A percentile compares a stretch with the other conserved stretches of the same genome.
Evolutionary conservation across 2,329 filamentous ascomycete genomes (phyloP).

Genomic region (Coleophoma cylindrospora): DNA sequence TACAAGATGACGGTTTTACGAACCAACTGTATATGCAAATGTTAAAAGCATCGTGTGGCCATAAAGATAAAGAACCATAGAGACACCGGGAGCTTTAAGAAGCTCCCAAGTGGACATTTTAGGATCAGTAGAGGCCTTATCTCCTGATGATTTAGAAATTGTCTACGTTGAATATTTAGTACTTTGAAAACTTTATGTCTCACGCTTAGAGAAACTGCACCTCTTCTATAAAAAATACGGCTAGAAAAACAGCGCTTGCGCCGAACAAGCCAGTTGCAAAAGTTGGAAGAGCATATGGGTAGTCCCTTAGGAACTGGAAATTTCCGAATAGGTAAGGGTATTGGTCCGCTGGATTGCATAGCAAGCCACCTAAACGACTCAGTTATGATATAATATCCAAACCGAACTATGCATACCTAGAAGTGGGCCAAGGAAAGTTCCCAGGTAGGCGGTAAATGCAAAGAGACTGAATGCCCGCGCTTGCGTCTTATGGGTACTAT

Average conservation of each 20-base stretch:
- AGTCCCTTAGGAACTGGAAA: slow-evolving; percentile 53
- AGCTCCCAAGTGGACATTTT: slow-evolving; percentile 46
- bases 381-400: too few relatives aligned
- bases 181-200: too few relatives aligned
- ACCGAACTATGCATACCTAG: slow-evolving; percentile 13
- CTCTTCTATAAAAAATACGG: slow-evolving; percentile 56
- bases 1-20: background rate
- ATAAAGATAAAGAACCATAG: slow-evolving; percentile 61
- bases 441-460: slow-evolving; percentile 68
- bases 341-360: slow-evolving; percentile 62
- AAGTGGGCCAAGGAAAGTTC: slow-evolving; percentile 64
- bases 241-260: slow-evolving; percentile 44
- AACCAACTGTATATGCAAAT: slow-evolving; percentile 61
- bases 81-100: slow-evolving; percentile 58
- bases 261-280: slow-evolving; percentile 52
- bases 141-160: background rate
- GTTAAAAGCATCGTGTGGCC: slow-evolving; percentile 63
- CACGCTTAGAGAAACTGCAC: slow-evolving; percentile 6
- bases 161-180: background rate
- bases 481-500: slow-evolving; percentile 64
- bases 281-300: slow-evolving; percentile 62
- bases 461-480: slow-evolving; percentile 72
- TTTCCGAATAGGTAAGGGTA: slow-evolving; percentile 54
- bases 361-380: slow-evolving; percentile 49
- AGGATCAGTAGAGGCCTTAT: too few relatives aligned